A percentile compares a stretch with the other conserved stretches of the same genome.
These are phyloP conservation scores for Gossypium anomalum DNA, from an alignment of 345 rosid species.

Conservation along the genomic window DNA sequence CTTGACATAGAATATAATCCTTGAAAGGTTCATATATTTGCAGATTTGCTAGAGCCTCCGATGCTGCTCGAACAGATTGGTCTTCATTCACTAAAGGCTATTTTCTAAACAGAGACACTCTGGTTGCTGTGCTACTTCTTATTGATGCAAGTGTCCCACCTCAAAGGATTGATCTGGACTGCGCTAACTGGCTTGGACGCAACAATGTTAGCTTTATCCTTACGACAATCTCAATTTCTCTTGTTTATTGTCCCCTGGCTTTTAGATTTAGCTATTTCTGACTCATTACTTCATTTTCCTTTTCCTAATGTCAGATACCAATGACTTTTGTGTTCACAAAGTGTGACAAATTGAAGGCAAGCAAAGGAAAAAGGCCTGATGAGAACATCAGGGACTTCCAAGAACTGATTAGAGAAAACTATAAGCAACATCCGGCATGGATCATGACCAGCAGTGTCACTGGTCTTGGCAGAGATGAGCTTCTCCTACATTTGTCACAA, in stretches of 20 bases:
- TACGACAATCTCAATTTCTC: not conserved
- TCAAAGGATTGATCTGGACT: constrained; percentile 88
- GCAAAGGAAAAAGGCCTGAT: constrained; percentile 72
- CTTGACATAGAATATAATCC: constrained; percentile 3
- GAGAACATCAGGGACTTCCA: constrained; percentile 77
- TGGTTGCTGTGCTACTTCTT: constrained; percentile 74
- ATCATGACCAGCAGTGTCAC: constrained; percentile 92
- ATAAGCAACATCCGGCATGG: constrained; percentile 71
- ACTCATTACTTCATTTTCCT: not conserved
- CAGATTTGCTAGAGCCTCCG: constrained; percentile 84
- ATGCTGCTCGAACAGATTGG: constrained; percentile 84
- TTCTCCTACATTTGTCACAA: constrained; percentile 86
- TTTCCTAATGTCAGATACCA: constrained; percentile 51
- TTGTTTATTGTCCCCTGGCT: not conserved
- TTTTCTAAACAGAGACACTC: constrained; percentile 73
- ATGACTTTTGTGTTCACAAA: constrained; percentile 86
- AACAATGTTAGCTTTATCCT: constrained; percentile 48
- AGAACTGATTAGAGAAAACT: constrained; percentile 57
- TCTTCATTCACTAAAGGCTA: constrained; percentile 89
- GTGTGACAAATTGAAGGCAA: constrained; percentile 75
- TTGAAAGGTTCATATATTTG: constrained; percentile 2
- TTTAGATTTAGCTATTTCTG: not conserved
- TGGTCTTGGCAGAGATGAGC: constrained; percentile 84
- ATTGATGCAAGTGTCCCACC: constrained; percentile 90
- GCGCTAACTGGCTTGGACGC: constrained; percentile 94